Percentiles rank a stretch among this genome's conserved stretches.
phyloP scores from a whole-genome alignment of 2,329 filamentous ascomycete genomes.

The Penicillium sp. region DNA sequence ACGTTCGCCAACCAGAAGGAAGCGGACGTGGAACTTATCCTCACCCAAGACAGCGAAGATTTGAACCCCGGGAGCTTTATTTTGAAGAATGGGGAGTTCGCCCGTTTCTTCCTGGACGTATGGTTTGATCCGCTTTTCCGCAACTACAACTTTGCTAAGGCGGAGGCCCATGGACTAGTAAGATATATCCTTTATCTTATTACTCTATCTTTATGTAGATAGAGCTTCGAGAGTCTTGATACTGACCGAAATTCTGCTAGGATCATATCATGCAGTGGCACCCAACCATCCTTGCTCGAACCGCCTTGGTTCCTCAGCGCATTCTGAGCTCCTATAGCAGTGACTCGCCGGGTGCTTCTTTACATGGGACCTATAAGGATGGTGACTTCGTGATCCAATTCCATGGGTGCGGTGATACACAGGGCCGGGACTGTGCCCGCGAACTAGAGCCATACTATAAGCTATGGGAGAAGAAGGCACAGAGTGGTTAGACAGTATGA shows the following conservation, averaged over 20 bases:
- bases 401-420: slow-evolving; percentile 61
- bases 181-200: slow-evolving; percentile 28
- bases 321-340: slow-evolving; percentile 74
- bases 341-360: slow-evolving; percentile 36
- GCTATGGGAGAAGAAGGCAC: slow-evolving; percentile 40
- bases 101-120: slow-evolving; percentile 85
- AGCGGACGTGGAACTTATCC: slow-evolving; percentile 73
- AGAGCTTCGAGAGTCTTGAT: not conserved
- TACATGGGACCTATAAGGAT: slow-evolving; percentile 68
- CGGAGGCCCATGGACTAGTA: slow-evolving; percentile 86
- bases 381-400: slow-evolving; percentile 85
- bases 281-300: slow-evolving; percentile 84
- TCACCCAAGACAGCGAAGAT: slow-evolving; percentile 82
- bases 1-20: slow-evolving; percentile 81
- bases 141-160: slow-evolving; percentile 94
- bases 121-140: slow-evolving; percentile 96
- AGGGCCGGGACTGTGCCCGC: slow-evolving; percentile 63
- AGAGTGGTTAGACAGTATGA: slow-evolving; percentile 15
- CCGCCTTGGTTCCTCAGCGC: slow-evolving; percentile 85
- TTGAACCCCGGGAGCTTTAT: slow-evolving; percentile 75
- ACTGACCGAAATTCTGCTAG: slow-evolving; percentile 47
- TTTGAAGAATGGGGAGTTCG: slow-evolving; percentile 81
- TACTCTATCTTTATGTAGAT: not conserved
- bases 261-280: slow-evolving; percentile 95
- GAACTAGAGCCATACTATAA: slow-evolving; percentile 62